A percentile compares a stretch with the other conserved stretches of the same genome.
Conservation (phyloP, 495 filamentous ascomycete genomes). For the Glutinoglossum americanum region DNA sequence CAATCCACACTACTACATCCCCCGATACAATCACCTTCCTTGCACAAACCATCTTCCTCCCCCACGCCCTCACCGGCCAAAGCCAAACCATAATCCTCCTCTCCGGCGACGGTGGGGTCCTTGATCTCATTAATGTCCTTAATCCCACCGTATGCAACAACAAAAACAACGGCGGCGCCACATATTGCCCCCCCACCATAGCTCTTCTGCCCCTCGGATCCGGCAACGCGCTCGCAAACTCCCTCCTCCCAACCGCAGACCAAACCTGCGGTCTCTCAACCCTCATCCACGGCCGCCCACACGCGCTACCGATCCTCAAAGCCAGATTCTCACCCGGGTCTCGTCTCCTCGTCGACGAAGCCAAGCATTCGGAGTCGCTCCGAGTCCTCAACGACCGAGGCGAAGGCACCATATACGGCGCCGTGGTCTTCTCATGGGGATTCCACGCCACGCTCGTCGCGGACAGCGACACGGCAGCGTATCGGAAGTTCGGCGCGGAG, state of each 20-base stretch:
- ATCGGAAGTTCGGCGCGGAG: slow-evolving; percentile 48
- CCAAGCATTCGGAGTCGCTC: too few relatives aligned
- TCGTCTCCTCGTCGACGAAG: too few relatives aligned
- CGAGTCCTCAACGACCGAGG: slow-evolving; percentile 25
- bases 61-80: slow-evolving; percentile 23
- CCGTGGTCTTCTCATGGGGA: slow-evolving; percentile 70
- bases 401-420: slow-evolving; percentile 34
- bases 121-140: slow-evolving; percentile 54
- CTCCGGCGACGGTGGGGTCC: slow-evolving; percentile 66
- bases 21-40: slow-evolving; percentile 38
- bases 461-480: slow-evolving; percentile 61
- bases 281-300: slow-evolving; percentile 29
- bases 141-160: slow-evolving; percentile 3
- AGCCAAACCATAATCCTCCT: slow-evolving; percentile 48
- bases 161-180: too few relatives aligned
- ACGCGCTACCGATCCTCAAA: slow-evolving; percentile 30
- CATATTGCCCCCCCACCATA: slow-evolving; percentile 37
- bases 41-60: slow-evolving; percentile 25
- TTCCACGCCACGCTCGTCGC: slow-evolving; percentile 74
- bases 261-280: slow-evolving; percentile 29
- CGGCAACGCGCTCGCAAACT: slow-evolving; percentile 72
- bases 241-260: slow-evolving; percentile 11
- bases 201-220: slow-evolving; percentile 60
- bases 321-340: slow-evolving; percentile 48
- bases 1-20: slow-evolving; percentile 34